phyloP scores from a whole-genome alignment of 352 stramenopile genomes.

The Globisporangium paddicum region DNA sequence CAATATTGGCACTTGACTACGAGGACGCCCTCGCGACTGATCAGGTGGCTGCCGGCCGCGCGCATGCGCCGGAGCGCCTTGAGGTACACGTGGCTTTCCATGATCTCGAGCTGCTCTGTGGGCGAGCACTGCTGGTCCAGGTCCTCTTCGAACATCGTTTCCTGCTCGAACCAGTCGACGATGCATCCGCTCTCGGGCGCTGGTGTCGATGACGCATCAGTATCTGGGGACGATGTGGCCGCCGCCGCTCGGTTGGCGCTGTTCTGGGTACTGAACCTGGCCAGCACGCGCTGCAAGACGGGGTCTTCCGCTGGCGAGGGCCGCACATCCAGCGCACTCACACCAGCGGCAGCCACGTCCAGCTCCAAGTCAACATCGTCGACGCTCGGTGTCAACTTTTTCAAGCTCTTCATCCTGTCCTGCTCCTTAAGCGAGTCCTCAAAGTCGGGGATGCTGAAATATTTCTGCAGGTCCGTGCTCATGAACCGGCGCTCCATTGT shows the following conservation, averaged over 20 bases:
- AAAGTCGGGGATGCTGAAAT: conserved; percentile 82
- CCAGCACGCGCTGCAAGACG: conserved; percentile 47
- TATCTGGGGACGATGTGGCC: background rate
- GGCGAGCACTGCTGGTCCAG: conserved; percentile 72
- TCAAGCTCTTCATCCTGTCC: background rate
- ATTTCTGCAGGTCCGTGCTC: conserved; percentile 74
- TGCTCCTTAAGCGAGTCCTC: conserved; percentile 58
- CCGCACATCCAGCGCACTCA: background rate
- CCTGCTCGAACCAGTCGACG: conserved; percentile 85
- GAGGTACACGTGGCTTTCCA: conserved; percentile 62
- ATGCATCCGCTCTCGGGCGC: conserved; percentile 29
- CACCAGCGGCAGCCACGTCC: too few relatives aligned
- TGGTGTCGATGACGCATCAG: background rate
- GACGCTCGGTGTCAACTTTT: background rate
- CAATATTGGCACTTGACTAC: conserved; percentile 56
- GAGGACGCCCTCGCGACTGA: conserved; percentile 45
- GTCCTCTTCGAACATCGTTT: conserved; percentile 89
- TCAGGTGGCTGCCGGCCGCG: conserved; percentile 23
- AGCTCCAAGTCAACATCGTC: background rate
- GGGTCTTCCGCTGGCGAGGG: conserved; percentile 35
- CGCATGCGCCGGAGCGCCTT: conserved; percentile 60
- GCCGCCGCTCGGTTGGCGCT: conserved; percentile 1
- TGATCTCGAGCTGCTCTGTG: conserved; percentile 67
- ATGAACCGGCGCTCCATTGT: conserved; percentile 83
- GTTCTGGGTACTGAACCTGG: conserved; percentile 26